Conservation (phyloP, 768 basidiomycete genomes). For the Gautieria morchelliformis region DNA sequence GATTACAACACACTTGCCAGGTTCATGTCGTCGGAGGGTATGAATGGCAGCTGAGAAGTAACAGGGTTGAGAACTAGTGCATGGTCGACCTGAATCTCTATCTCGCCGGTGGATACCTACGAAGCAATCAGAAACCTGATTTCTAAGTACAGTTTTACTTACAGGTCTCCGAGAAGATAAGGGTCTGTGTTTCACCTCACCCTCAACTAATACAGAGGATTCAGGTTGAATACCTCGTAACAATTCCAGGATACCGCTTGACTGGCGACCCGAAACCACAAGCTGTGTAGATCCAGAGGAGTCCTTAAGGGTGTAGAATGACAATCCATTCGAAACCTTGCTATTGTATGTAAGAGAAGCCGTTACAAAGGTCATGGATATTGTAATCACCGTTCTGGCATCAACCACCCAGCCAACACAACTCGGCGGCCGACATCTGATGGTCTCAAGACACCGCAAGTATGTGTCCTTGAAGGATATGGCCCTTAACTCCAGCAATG, state of each 20-base stretch:
- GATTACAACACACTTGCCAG: constrained; percentile 42
- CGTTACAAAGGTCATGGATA: constrained; percentile 8
- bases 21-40: constrained; percentile 67
- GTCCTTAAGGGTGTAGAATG: constrained; percentile 84
- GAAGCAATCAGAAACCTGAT: constrained; percentile 5
- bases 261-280: constrained; percentile 42
- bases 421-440: constrained; percentile 47
- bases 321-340: constrained; percentile 55
- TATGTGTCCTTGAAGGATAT: constrained; percentile 52
- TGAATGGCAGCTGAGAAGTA: constrained; percentile 60
- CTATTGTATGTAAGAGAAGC: constrained; percentile 37
- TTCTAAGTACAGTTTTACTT: constrained; percentile 2
- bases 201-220: constrained; percentile 68
- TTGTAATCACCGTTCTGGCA: constrained; percentile 62
- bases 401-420: constrained; percentile 73
- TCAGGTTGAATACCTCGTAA: constrained; percentile 49
- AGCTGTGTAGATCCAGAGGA: constrained; percentile 72
- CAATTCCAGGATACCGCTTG: constrained; percentile 1
- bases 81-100: constrained; percentile 69
- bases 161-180: constrained; percentile 36
- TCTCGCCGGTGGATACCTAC: constrained; percentile 55
- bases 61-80: constrained; percentile 79
- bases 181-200: constrained; percentile 59
- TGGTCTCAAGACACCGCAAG: constrained; percentile 47
- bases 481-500: constrained; percentile 32